Base-by-base conservation (phyloP, 495 filamentous ascomycete species). In the Aspergillus egyptiacus region DNA sequence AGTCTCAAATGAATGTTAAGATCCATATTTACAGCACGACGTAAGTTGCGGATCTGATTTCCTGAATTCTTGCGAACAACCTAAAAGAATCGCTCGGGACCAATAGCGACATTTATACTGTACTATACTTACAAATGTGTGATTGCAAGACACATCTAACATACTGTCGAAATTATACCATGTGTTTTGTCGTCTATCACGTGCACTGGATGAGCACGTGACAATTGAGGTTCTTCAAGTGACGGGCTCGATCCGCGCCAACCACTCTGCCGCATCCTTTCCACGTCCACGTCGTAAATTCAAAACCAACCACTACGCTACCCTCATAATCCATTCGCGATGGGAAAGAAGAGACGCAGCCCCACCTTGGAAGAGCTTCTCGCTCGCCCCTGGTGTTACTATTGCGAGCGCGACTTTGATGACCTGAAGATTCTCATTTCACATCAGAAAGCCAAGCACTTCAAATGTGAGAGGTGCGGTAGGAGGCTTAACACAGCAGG, bases 371-470 rank as follows among this genome's bases (percentile, higher is more conserved):
- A 97, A 61, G 89, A 96, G 70, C 73, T 95, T 40, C 76, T 97
- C 23, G 76, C 76, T 47, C 84, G 91, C 36, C 86, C 93, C 31
- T 97, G 90, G 90, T 98, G 93, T 73, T 98, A 96, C 68, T 98
- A 98, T 70, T 98, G 93, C 71, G 93, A 97, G 71, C 83, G 91
- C 67, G 93, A 96, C 69, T 98, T 98, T 56, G 91, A 96, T 62
- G 93, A 97, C 67, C 67, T 96, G 10, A 95, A 94, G 70, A 89
- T 97, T 50, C 81, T 98, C 39, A 94, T 96, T 52, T 85, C 85
- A 42, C 93, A 98, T 69, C 94, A 97, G 62, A 96, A 95, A 65
- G 91, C 93, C 17, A 97, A 96, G 69, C 93, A 98, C 66, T 97
- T 94, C 79, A 95, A 94, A 63, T 98, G 93, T 68, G 88, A 95